Conservation (phyloP, 768 basidiomycete genomes). For the Tylopilus vinaceipallidus region DNA sequence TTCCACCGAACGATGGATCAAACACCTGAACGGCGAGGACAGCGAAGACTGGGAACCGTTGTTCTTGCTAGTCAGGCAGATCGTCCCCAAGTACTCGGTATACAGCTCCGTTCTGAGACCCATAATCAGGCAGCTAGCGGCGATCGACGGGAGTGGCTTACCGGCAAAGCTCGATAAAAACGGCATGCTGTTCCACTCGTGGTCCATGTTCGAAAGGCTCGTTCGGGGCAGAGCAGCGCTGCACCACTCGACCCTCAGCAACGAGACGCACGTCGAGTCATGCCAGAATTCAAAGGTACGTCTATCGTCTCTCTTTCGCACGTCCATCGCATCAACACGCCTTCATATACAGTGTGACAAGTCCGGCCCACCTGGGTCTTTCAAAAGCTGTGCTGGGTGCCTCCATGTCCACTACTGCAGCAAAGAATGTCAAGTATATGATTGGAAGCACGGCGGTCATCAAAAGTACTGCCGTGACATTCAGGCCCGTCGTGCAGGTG, state of each 20-base stretch:
- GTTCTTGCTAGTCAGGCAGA: constrained; percentile 20
- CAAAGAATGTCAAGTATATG: constrained; percentile 31
- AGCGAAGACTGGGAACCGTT: constrained; percentile 31
- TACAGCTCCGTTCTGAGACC: constrained; percentile 20
- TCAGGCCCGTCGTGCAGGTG: constrained; percentile 26
- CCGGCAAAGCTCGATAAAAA: constrained; percentile 13
- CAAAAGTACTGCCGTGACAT: constrained; percentile 26
- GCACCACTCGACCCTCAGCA: constrained; percentile 2
- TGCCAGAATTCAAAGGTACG: constrained; percentile 28
- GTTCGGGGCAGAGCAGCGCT: constrained; percentile 17
- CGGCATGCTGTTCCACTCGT: constrained; percentile 17
- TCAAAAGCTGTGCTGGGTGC: constrained; percentile 29
- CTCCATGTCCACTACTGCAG: constrained; percentile 31
- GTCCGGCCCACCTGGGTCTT: constrained; percentile 23
- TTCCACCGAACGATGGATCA: constrained; percentile 26
- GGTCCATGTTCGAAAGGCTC: constrained; percentile 21
- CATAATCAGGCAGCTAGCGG: constrained; percentile 13
- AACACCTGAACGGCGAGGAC: constrained; percentile 14
- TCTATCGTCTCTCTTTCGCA: not conserved
- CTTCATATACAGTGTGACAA: constrained; percentile 20
- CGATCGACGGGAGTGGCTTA: constrained; percentile 14
- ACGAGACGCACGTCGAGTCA: constrained; percentile 18
- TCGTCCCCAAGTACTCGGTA: constrained; percentile 29
- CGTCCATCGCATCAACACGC: not conserved
- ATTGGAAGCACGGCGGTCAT: constrained; percentile 30